Conservation (phyloP, 2,329 filamentous ascomycete genomes). For the Venturia oleaginea region DNA sequence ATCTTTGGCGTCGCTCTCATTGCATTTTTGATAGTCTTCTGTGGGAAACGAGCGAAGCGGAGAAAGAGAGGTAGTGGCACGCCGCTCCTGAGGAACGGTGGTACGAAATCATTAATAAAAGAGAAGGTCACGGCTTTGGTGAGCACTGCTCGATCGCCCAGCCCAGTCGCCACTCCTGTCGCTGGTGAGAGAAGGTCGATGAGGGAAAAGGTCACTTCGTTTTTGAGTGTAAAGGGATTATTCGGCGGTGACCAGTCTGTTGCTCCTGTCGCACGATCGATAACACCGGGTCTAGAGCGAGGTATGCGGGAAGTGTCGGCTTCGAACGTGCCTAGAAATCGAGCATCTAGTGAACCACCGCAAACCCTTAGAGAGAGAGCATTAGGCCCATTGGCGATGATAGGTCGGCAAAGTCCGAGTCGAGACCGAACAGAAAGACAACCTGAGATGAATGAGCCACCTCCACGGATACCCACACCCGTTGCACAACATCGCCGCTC, state of each 20-base stretch:
- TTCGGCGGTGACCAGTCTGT: constrained; percentile 1
- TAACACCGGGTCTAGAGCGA: constrained; percentile 6
- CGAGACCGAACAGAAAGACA: neutral
- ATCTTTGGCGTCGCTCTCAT: neutral
- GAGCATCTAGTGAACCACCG: constrained; percentile 9
- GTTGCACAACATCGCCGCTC: constrained; percentile 9
- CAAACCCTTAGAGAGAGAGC: neutral
- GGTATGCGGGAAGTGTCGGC: constrained; percentile 1
- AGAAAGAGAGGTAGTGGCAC: constrained; percentile 8
- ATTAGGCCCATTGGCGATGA: neutral
- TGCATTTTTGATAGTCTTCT: constrained; percentile 1
- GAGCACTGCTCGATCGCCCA: neutral
- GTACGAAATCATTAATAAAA: neutral
- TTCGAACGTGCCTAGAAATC: neutral
- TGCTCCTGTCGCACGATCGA: neutral
- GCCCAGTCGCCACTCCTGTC: neutral
- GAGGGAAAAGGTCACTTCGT: neutral
- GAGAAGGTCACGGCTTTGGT: constrained; percentile 3
- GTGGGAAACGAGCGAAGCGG: constrained; percentile 5
- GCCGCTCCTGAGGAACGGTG: neutral
- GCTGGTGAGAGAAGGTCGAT: neutral
- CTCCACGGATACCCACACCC: constrained; percentile 10
- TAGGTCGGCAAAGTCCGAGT: neutral
- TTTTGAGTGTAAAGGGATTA: neutral
- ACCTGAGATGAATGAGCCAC: neutral